Evolutionary conservation across 768 basidiomycete species (phyloP).

Genomic region (Tricholoma terreum): DNA sequence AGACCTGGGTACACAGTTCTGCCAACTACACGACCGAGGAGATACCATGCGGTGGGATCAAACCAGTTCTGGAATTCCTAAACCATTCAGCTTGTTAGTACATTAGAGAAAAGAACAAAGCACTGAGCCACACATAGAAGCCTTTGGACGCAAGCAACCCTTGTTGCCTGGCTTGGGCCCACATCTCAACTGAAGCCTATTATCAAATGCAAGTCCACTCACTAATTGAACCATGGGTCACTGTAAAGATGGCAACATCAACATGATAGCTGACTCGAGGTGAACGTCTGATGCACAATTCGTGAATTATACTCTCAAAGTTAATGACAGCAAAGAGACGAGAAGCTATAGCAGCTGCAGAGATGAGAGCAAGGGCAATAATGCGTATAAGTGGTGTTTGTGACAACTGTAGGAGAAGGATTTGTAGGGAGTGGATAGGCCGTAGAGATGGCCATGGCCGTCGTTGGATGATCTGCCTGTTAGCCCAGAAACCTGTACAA

Average conservation of each 20-base stretch:
- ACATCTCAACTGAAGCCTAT: constrained; percentile 12
- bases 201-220: constrained; percentile 35
- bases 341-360: constrained; percentile 88
- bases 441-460: too few relatives aligned
- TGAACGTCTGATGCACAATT: constrained; percentile 68
- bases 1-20: constrained; percentile 98
- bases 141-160: constrained; percentile 87
- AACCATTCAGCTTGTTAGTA: not conserved
- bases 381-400: constrained; percentile 92
- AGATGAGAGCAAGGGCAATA: constrained; percentile 86
- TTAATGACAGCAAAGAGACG: constrained; percentile 96
- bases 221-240: constrained; percentile 99
- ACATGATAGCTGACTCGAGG: not conserved
- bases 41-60: constrained; percentile 99
- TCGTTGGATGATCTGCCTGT: too few relatives aligned
- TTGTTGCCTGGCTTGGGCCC: constrained; percentile 78
- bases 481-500: too few relatives aligned
- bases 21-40: constrained; percentile 95
- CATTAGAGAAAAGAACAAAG: not conserved
- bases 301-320: constrained; percentile 99
- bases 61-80: constrained; percentile 99
- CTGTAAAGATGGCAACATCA: constrained; percentile 37
- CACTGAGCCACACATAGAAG: constrained; percentile 73
- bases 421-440: too few relatives aligned
- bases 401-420: too few relatives aligned